phyloP scores from a whole-genome alignment of 768 basidiomycete genomes.

The Naganishia onofrii region DNA sequence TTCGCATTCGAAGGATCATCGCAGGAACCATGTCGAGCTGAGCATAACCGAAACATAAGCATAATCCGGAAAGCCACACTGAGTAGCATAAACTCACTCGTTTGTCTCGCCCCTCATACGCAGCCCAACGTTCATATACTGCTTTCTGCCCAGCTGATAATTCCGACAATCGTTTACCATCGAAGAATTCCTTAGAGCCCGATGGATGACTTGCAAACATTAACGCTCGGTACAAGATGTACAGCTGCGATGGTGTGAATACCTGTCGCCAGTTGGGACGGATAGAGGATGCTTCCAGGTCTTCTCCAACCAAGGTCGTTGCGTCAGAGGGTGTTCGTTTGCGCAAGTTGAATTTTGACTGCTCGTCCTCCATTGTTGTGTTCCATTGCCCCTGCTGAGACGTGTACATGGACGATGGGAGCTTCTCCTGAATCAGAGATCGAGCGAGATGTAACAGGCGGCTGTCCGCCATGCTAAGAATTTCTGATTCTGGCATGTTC shows the following conservation, averaged over 20 bases:
- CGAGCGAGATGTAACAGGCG: slow-evolving; percentile 9
- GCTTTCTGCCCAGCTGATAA: slow-evolving; percentile 12
- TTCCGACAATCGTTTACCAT: slow-evolving; percentile 19
- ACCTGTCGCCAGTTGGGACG: slow-evolving; percentile 10
- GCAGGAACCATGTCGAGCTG: slow-evolving; percentile 22
- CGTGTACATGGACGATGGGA: slow-evolving; percentile 3
- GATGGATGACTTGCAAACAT: slow-evolving; percentile 17
- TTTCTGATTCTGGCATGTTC: slow-evolving; percentile 17
- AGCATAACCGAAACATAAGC: neutral
- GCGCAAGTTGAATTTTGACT: neutral
- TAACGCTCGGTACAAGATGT: slow-evolving; percentile 20
- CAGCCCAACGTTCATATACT: slow-evolving; percentile 21
- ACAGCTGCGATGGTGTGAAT: slow-evolving; percentile 11
- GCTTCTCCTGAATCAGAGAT: slow-evolving; percentile 7
- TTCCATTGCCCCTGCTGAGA: slow-evolving; percentile 1
- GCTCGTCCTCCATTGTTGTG: slow-evolving; percentile 18
- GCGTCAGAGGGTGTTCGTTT: slow-evolving; percentile 5
- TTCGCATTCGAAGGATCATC: slow-evolving; percentile 22
- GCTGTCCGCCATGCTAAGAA: neutral
- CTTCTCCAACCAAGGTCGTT: slow-evolving; percentile 4
- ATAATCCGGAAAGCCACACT: too few species aligned
- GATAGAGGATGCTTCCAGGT: neutral
- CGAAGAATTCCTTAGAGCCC: slow-evolving; percentile 22
- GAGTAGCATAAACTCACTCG: neutral
- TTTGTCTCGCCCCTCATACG: slow-evolving; percentile 16